These are phyloP conservation scores for Hyphodiscus hymeniophilus DNA, from an alignment of 495 filamentous ascomycete genomes.

Conservation along the genomic window DNA sequence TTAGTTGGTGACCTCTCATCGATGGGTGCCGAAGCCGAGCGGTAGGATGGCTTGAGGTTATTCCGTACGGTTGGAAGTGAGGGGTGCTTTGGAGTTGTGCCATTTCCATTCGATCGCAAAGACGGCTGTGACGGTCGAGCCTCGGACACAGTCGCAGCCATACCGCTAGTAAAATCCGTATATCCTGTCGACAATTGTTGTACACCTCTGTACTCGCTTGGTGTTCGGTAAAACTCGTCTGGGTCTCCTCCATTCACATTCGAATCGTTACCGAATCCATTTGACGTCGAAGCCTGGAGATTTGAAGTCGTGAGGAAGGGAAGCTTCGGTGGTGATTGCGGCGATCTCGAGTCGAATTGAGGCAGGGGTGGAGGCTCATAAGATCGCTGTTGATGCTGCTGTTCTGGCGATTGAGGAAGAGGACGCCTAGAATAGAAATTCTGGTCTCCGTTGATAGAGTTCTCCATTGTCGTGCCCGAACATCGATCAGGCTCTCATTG, in stretches of 20 bases:
- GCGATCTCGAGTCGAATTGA: slow-evolving; percentile 10
- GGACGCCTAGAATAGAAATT: slow-evolving; percentile 22
- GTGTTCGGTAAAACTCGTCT: slow-evolving; percentile 46
- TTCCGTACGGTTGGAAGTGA: slow-evolving; percentile 9
- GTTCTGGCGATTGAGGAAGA: slow-evolving; percentile 4
- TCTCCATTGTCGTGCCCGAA: slow-evolving; percentile 21
- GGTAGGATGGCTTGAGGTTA: slow-evolving; percentile 19
- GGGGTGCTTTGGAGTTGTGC: slow-evolving; percentile 21
- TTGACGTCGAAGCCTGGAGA: slow-evolving; percentile 15
- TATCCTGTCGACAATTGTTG: slow-evolving; percentile 25
- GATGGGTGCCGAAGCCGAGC: slow-evolving; percentile 43
- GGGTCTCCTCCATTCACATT: slow-evolving; percentile 27
- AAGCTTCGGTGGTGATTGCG: slow-evolving; percentile 16
- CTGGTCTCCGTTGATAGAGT: slow-evolving; percentile 21
- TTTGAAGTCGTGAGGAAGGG: slow-evolving; percentile 18
- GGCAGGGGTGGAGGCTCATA: slow-evolving; percentile 14
- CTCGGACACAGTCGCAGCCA: slow-evolving; percentile 11
- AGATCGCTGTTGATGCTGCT: slow-evolving; percentile 4
- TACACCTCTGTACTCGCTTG: slow-evolving; percentile 32
- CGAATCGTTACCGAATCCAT: slow-evolving; percentile 12
- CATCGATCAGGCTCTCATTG: slow-evolving; percentile 18
- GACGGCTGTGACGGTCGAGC: slow-evolving; percentile 13
- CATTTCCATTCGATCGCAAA: slow-evolving; percentile 21
- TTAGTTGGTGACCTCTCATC: slow-evolving; percentile 26
- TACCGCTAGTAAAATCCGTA: slow-evolving; percentile 22